A percentile compares a stretch with the other conserved stretches of the same genome.
phyloP scores from a whole-genome alignment of 371 early-diverging fungal species.

The Fennellomyces sp. region DNA sequence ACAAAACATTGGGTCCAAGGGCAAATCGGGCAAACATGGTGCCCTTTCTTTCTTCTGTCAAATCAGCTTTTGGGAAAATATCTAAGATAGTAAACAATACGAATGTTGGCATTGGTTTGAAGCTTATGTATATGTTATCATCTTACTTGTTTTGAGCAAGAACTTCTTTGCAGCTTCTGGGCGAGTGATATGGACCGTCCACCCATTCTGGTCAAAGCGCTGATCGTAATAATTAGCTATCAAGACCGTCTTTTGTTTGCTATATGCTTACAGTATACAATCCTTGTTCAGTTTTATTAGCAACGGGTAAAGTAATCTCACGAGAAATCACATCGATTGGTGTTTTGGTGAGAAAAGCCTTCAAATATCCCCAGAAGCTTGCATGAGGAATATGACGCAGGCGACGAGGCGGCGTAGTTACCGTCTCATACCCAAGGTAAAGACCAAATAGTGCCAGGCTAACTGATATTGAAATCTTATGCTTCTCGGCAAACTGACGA shows the following conservation, averaged over 20 bases:
- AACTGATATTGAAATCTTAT: not conserved
- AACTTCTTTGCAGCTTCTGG: slow-evolving; percentile 17
- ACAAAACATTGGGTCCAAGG: slow-evolving; percentile 17
- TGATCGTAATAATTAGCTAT: too few species aligned
- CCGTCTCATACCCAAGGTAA: slow-evolving; percentile 8
- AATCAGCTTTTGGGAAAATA: not conserved
- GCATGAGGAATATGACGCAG: slow-evolving; percentile 14
- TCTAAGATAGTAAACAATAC: not conserved
- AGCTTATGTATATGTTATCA: not conserved
- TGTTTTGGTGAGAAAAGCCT: not conserved
- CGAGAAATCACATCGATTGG: not conserved
- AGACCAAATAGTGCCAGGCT: not conserved
- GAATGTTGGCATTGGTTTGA: not conserved
- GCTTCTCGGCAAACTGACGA: not conserved
- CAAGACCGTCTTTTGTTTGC: not conserved
- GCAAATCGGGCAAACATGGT: slow-evolving; percentile 9
- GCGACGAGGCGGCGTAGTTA: slow-evolving; percentile 1
- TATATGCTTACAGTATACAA: slow-evolving; percentile 1
- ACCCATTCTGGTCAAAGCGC: slow-evolving; percentile 4
- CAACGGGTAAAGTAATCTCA: not conserved
- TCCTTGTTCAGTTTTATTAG: not conserved
- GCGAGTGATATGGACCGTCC: slow-evolving; percentile 7
- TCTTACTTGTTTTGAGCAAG: slow-evolving; percentile 20
- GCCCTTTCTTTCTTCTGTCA: not conserved
- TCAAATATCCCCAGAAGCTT: not conserved